These are phyloP conservation scores for Clavispora asparagi DNA, from an alignment of 805 yeast genomes.

Conservation along the genomic window DNA sequence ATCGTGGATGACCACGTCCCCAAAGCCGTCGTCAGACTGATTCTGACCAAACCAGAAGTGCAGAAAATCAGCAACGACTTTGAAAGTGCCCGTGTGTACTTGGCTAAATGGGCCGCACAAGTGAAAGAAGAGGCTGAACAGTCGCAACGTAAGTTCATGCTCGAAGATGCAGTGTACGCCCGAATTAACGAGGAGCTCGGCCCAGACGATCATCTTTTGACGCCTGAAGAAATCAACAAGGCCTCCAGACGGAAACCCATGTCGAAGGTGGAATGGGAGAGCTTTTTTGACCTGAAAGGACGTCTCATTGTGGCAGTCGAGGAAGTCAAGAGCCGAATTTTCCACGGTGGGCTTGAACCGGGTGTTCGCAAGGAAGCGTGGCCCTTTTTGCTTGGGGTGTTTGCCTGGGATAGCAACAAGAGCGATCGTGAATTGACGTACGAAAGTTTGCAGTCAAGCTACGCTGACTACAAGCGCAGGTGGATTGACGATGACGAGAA, in stretches of 20 bases:
- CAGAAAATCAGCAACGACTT: conserved; percentile 79
- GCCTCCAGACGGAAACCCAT: conserved; percentile 67
- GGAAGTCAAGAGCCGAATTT: conserved; percentile 78
- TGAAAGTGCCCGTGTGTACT: conserved; percentile 84
- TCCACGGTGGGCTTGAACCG: conserved; percentile 80
- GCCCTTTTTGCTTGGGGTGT: conserved; percentile 78
- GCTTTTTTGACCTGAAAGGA: conserved; percentile 78
- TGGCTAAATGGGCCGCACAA: conserved; percentile 95
- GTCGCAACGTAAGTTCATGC: conserved; percentile 45
- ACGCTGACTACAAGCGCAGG: conserved; percentile 59
- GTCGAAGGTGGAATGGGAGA: conserved; percentile 72
- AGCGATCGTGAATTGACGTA: conserved; percentile 61
- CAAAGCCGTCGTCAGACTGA: conserved; percentile 48
- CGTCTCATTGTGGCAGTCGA: conserved; percentile 63
- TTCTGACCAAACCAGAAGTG: conserved; percentile 71
- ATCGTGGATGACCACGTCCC: conserved; percentile 66
- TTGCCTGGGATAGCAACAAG: conserved; percentile 79
- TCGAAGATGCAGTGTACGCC: conserved; percentile 57
- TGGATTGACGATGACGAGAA: conserved; percentile 59
- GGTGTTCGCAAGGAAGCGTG: conserved; percentile 69
- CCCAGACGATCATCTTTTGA: conserved; percentile 35
- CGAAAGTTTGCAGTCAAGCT: conserved; percentile 53
- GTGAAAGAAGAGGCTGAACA: conserved; percentile 86
- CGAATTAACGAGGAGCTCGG: conserved; percentile 60
- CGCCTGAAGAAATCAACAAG: conserved; percentile 53